phyloP scores from a whole-genome alignment of 2,329 filamentous ascomycete genomes.

The Hysterium pulicare region DNA sequence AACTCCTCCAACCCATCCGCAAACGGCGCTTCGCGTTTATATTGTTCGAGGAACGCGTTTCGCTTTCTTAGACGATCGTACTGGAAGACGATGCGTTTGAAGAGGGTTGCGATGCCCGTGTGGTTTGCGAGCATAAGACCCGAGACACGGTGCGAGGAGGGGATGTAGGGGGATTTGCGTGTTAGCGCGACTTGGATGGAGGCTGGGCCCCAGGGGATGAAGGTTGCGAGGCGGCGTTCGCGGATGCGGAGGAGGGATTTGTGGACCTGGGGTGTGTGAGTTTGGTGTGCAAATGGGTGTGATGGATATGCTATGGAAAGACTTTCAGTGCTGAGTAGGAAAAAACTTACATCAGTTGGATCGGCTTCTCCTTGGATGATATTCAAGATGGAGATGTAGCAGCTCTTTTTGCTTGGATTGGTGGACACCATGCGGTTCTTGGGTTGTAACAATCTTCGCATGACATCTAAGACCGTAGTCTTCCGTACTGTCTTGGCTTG shows the following conservation, averaged over 20 bases:
- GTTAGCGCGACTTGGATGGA: conserved; percentile 97
- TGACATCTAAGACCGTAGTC: conserved; percentile 95
- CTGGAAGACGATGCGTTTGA: conserved; percentile 87
- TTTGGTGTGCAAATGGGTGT: too few relatives aligned
- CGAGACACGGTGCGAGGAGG: conserved; percentile 89
- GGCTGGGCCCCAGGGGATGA: conserved; percentile 97
- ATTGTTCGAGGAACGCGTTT: conserved; percentile 93
- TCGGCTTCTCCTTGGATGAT: conserved; percentile 99
- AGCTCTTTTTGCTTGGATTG: conserved; percentile 91
- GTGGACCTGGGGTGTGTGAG: conserved; percentile 59
- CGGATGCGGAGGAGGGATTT: conserved; percentile 96
- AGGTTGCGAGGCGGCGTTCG: conserved; percentile 87
- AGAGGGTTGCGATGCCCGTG: conserved; percentile 93
- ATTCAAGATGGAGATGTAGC: conserved; percentile 98
- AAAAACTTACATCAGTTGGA: conserved; percentile 70
- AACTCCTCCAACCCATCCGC: conserved; percentile 90
- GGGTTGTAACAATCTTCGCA: conserved; percentile 89
- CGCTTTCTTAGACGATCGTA: conserved; percentile 94
- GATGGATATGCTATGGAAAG: not conserved
- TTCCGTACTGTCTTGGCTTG: conserved; percentile 97
- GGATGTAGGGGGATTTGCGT: conserved; percentile 93
- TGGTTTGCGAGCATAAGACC: conserved; percentile 98
- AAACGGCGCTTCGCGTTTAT: conserved; percentile 94
- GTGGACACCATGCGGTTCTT: conserved; percentile 99
- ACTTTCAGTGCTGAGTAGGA: not conserved